A percentile compares a stretch with the other conserved stretches of the same genome.
Evolutionary conservation across 441 rosid genomes (phyloP).

Genomic region (Aquilaria agallochum): DNA sequence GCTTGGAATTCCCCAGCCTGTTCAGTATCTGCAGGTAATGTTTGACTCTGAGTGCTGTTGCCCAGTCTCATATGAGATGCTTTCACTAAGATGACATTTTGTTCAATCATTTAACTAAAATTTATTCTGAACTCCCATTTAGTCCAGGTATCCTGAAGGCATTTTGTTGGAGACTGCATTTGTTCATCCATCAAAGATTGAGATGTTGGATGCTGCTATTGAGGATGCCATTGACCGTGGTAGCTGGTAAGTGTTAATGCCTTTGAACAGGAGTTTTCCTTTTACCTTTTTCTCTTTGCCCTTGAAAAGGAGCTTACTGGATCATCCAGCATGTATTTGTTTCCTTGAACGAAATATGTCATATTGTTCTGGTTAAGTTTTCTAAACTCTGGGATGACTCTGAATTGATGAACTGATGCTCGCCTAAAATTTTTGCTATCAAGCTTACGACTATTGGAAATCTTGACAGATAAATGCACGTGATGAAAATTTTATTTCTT

Average conservation of each 20-base stretch:
- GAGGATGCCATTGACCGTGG: constrained; percentile 86
- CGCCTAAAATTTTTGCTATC: too few relatives aligned
- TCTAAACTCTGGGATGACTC: too few relatives aligned
- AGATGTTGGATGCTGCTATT: constrained; percentile 80
- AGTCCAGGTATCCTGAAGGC: constrained; percentile 98
- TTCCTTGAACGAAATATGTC: too few relatives aligned
- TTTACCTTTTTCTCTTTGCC: too few relatives aligned
- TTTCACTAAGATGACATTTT: constrained; percentile 10
- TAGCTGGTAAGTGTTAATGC: constrained; percentile 66
- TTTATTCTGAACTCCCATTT: constrained; percentile 40
- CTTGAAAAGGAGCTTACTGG: too few relatives aligned
- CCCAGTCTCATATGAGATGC: constrained; percentile 4
- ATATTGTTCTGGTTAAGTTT: too few relatives aligned
- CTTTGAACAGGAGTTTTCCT: too few relatives aligned
- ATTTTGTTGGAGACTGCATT: constrained; percentile 67
- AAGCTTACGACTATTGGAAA: too few relatives aligned
- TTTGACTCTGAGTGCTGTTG: constrained; percentile 14
- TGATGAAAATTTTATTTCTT: too few relatives aligned
- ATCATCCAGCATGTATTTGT: too few relatives aligned
- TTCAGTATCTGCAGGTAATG: constrained; percentile 88
- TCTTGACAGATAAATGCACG: too few relatives aligned
- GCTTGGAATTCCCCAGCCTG: constrained; percentile 90
- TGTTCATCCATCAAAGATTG: constrained; percentile 83
- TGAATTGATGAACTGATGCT: too few relatives aligned
- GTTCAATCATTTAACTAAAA: constrained; percentile 28